phyloP scores from a whole-genome alignment of 176 grass and related monocot species.

The Pontederia paniculata region DNA sequence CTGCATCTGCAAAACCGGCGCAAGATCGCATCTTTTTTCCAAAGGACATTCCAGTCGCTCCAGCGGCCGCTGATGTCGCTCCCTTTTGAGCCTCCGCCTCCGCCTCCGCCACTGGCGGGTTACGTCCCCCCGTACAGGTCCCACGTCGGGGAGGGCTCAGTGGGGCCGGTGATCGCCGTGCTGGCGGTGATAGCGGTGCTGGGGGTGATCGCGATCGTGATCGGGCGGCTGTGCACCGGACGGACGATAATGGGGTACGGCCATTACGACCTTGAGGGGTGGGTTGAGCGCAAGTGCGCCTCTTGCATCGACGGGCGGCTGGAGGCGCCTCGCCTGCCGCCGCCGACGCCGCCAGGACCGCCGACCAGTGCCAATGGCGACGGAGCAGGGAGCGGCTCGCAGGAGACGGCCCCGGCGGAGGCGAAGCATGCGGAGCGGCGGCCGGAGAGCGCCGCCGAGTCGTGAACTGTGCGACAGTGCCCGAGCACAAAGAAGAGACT shows the following conservation, averaged over 20 bases:
- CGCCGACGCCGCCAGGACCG: neutral
- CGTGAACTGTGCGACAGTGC: neutral
- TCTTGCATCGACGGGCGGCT: slow-evolving; percentile 34
- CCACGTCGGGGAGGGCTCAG: slow-evolving; percentile 18
- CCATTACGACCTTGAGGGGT: slow-evolving; percentile 37
- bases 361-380: neutral
- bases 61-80: slow-evolving; percentile 27
- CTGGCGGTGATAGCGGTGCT: slow-evolving; percentile 9
- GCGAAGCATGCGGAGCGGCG: neutral
- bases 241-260: slow-evolving; percentile 23
- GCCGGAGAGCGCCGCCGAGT: neutral
- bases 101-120: slow-evolving; percentile 12
- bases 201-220: slow-evolving; percentile 19
- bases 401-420: neutral
- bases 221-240: slow-evolving; percentile 53
- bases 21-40: neutral
- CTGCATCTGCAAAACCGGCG: too few relatives aligned
- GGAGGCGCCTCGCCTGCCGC: neutral
- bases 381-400: neutral
- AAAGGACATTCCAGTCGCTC: too few relatives aligned
- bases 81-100: slow-evolving; percentile 19
- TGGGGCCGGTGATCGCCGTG: slow-evolving; percentile 28
- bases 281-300: slow-evolving; percentile 52
- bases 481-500: too few relatives aligned
- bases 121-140: slow-evolving; percentile 1